Percentiles rank a stretch among this genome's conserved stretches.
Evolutionary conservation across 768 basidiomycete species (phyloP).

Genomic region (Suillus clintonianus): DNA sequence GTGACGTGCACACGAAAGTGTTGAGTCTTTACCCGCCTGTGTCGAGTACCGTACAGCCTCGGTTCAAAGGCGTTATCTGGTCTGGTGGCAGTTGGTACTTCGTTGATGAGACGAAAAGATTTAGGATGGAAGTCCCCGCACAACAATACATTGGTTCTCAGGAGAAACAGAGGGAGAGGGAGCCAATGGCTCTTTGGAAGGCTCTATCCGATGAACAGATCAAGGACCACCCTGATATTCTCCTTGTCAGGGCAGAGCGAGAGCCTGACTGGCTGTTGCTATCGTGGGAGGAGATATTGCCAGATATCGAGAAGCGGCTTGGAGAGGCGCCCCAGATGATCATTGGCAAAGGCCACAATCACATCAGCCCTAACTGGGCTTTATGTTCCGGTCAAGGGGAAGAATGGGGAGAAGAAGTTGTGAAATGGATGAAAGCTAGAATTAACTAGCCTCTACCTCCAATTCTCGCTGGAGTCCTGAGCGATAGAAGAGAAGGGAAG

Average conservation of each 20-base stretch:
- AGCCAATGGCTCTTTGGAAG: slow-evolving; percentile 44
- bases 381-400: slow-evolving; percentile 59
- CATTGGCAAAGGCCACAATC: slow-evolving; percentile 58
- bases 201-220: slow-evolving; percentile 37
- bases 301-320: slow-evolving; percentile 38
- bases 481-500: too few species aligned
- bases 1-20: slow-evolving; percentile 51
- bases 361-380: slow-evolving; percentile 55
- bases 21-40: slow-evolving; percentile 42
- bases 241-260: slow-evolving; percentile 52
- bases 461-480: background rate
- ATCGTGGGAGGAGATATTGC: slow-evolving; percentile 39
- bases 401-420: slow-evolving; percentile 57
- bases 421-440: slow-evolving; percentile 32
- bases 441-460: slow-evolving; percentile 1
- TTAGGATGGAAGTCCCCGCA: slow-evolving; percentile 23
- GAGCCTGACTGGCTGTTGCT: slow-evolving; percentile 51
- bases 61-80: slow-evolving; percentile 48
- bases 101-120: slow-evolving; percentile 23
- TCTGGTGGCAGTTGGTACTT: slow-evolving; percentile 48
- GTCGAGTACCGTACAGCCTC: slow-evolving; percentile 20
- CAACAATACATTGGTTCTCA: slow-evolving; percentile 40
- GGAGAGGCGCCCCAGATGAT: slow-evolving; percentile 35
- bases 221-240: slow-evolving; percentile 43
- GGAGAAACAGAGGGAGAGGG: slow-evolving; percentile 40